Conservation (phyloP, 306 rosid genomes). For the Elaeagnus macrophylla region DNA sequence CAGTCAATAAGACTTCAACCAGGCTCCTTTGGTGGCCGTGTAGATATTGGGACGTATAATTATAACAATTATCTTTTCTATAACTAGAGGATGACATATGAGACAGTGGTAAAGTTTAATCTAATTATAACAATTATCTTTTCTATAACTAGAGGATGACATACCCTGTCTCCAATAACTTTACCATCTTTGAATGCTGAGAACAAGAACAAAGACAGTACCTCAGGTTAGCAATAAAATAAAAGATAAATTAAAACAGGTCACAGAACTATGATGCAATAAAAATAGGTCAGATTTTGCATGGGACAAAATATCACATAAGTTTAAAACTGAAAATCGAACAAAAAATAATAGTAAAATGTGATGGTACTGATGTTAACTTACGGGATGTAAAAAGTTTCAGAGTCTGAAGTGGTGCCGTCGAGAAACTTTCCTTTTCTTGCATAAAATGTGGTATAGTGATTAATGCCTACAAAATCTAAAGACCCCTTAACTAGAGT, state of each 20-base stretch:
- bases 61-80: too few relatives aligned
- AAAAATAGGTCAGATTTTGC: neutral
- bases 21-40: too few relatives aligned
- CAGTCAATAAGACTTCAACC: too few relatives aligned
- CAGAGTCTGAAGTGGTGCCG: conserved; percentile 59
- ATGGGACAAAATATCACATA: neutral
- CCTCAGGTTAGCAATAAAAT: conserved; percentile 2
- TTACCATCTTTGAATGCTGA: conserved; percentile 67
- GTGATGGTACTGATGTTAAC: conserved; percentile 16
- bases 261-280: neutral
- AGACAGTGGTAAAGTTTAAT: too few relatives aligned
- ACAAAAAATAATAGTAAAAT: neutral
- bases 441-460: conserved; percentile 77
- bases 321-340: neutral
- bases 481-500: conserved; percentile 53
- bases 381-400: conserved; percentile 62
- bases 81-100: too few relatives aligned
- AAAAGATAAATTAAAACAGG: neutral
- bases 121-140: too few relatives aligned
- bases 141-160: neutral
- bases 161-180: conserved; percentile 62
- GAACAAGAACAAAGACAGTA: conserved; percentile 1
- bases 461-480: conserved; percentile 92
- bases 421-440: conserved; percentile 28
- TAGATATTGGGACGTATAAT: too few relatives aligned